A percentile compares a stretch with the other conserved stretches of the same genome.
phyloP scores from a whole-genome alignment of 2,329 filamentous ascomycete species.

The Allantophomopsis cytisporea region DNA sequence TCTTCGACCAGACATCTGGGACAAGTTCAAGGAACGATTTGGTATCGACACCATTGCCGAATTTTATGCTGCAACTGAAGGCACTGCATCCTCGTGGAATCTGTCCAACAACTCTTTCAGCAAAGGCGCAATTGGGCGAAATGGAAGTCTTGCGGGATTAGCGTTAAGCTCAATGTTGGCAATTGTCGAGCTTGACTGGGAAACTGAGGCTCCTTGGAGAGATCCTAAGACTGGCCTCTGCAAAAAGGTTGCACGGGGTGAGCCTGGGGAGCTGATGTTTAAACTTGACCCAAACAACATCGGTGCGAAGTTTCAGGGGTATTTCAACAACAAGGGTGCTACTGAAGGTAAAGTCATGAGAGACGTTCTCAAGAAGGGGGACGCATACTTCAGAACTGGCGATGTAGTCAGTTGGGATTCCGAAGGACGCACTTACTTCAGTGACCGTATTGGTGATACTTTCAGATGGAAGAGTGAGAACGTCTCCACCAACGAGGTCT shows the following conservation, averaged over 20 bases:
- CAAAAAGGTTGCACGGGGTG: conserved; percentile 45
- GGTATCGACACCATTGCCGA: conserved; percentile 60
- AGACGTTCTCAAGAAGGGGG: conserved; percentile 52
- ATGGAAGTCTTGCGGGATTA: conserved; percentile 45
- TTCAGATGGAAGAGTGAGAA: conserved; percentile 59
- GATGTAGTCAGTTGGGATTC: conserved; percentile 47
- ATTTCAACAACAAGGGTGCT: conserved; percentile 53
- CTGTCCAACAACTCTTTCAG: conserved; percentile 57
- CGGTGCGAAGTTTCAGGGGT: conserved; percentile 47
- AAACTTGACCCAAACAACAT: conserved; percentile 39
- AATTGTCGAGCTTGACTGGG: conserved; percentile 24
- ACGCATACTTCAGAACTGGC: conserved; percentile 55
- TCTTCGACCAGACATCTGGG: conserved; percentile 75
- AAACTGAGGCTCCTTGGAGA: conserved; percentile 18
- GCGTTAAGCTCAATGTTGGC: conserved; percentile 29
- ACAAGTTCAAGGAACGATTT: conserved; percentile 69
- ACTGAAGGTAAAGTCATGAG: conserved; percentile 52
- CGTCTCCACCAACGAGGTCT: conserved; percentile 53
- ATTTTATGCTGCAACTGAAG: conserved; percentile 73
- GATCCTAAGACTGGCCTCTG: conserved; percentile 59
- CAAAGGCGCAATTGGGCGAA: conserved; percentile 66
- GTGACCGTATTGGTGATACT: conserved; percentile 32
- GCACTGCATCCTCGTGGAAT: conserved; percentile 58
- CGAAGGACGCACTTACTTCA: conserved; percentile 57
- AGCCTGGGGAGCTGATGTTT: conserved; percentile 59